phyloP scores from a whole-genome alignment of 495 filamentous ascomycete species.

The Daldinia caldariorum region DNA sequence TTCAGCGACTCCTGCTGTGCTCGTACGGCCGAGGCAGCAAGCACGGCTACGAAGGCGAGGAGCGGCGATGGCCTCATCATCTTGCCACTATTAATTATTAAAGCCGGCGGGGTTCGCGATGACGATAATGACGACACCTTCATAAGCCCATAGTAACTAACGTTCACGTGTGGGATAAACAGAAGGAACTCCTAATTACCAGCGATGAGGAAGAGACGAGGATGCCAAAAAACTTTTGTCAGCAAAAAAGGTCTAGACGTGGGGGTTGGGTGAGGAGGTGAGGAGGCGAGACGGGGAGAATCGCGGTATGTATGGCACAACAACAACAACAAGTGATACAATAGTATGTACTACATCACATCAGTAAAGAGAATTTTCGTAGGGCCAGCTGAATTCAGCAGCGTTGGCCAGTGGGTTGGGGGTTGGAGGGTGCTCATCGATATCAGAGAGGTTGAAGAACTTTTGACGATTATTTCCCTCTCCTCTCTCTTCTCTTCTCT shows the following conservation, averaged over 20 bases:
- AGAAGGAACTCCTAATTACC: constrained; percentile 1
- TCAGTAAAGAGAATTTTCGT: background rate
- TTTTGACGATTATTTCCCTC: too few species aligned
- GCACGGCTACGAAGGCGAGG: constrained; percentile 4
- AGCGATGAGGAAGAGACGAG: background rate
- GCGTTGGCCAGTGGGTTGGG: too few species aligned
- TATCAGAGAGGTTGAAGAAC: too few species aligned
- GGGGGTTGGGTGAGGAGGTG: too few species aligned
- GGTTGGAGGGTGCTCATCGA: too few species aligned
- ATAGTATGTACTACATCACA: too few species aligned
- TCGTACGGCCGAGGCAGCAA: constrained; percentile 3
- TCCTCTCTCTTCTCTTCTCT: too few species aligned
- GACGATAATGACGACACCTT: background rate
- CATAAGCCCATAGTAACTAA: background rate
- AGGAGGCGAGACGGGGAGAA: too few species aligned
- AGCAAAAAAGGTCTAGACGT: background rate
- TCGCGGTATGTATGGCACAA: background rate
- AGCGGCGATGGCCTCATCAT: constrained; percentile 4
- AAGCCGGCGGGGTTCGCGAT: background rate
- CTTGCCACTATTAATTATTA: background rate
- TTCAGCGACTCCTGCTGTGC: constrained; percentile 7
- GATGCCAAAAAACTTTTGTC: background rate
- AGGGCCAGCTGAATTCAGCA: background rate
- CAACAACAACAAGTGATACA: background rate
- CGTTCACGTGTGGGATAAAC: background rate